Conservation (phyloP, 164 flowering plant genomes). For the Vitis rupestris region DNA sequence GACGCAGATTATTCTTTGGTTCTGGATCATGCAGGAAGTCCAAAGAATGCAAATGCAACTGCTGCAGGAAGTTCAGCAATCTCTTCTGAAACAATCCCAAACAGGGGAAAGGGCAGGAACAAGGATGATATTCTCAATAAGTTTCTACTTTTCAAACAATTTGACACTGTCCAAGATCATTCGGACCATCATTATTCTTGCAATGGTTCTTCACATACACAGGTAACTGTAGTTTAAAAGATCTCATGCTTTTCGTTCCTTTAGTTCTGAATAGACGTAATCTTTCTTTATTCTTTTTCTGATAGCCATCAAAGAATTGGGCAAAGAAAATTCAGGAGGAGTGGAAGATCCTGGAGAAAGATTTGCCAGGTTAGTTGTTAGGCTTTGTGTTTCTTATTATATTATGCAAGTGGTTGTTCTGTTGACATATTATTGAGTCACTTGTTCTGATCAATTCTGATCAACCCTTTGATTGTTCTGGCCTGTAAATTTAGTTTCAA, state of each 20-base stretch:
- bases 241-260: not conserved
- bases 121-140: slow-evolving; percentile 41
- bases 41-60: not conserved
- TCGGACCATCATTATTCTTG: slow-evolving; percentile 64
- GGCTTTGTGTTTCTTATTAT: not conserved
- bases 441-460: not conserved
- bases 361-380: slow-evolving; percentile 57
- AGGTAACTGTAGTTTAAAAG: slow-evolving; percentile 29
- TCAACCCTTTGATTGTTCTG: not conserved
- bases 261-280: not conserved
- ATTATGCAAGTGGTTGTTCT: not conserved
- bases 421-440: not conserved
- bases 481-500: not conserved
- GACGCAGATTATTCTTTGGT: too few species aligned
- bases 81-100: slow-evolving; percentile 6
- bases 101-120: slow-evolving; percentile 5
- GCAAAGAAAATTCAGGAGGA: slow-evolving; percentile 66
- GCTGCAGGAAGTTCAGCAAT: slow-evolving; percentile 13
- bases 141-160: slow-evolving; percentile 46
- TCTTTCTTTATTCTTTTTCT: slow-evolving; percentile 13
- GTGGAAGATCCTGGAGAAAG: slow-evolving; percentile 72
- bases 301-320: slow-evolving; percentile 47
- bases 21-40: not conserved
- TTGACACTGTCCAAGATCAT: slow-evolving; percentile 64
- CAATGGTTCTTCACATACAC: slow-evolving; percentile 25